Evolutionary conservation across 345 rosid genomes (phyloP).

Genomic region (Melaleuca quinquenervia): DNA sequence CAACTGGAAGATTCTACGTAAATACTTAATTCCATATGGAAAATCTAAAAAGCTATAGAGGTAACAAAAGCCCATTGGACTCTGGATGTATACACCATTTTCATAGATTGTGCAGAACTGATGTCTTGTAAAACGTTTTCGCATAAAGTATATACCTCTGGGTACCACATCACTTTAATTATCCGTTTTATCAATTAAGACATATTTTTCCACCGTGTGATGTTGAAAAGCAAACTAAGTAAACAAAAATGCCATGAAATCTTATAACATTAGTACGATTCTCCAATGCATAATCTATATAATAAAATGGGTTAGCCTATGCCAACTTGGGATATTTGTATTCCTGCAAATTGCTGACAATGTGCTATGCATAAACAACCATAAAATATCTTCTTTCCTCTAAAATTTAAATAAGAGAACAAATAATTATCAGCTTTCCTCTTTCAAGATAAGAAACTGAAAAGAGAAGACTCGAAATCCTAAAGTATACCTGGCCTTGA

Average conservation of each 20-base stretch:
- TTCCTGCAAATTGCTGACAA: background rate
- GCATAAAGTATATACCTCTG: background rate
- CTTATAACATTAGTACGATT: background rate
- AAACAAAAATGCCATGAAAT: background rate
- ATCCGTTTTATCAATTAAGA: background rate
- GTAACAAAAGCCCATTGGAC: background rate
- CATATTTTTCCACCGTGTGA: background rate
- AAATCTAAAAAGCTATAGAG: background rate
- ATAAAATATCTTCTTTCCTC: background rate
- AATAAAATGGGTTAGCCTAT: background rate
- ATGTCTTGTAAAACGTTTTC: background rate
- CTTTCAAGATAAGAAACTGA: background rate
- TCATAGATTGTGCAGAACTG: background rate
- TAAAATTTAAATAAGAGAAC: background rate
- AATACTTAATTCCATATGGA: background rate
- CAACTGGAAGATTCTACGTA: background rate
- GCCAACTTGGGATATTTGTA: background rate
- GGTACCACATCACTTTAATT: background rate
- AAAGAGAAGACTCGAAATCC: background rate
- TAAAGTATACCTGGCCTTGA: constrained; percentile 22
- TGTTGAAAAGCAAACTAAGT: background rate
- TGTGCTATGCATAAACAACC: background rate
- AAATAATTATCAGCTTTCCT: background rate
- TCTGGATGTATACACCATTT: background rate
- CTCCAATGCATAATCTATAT: background rate